Percentiles rank a stretch among this genome's conserved stretches.
phyloP scores from a whole-genome alignment of 768 basidiomycete genomes.

The Myochromella boudieri region DNA sequence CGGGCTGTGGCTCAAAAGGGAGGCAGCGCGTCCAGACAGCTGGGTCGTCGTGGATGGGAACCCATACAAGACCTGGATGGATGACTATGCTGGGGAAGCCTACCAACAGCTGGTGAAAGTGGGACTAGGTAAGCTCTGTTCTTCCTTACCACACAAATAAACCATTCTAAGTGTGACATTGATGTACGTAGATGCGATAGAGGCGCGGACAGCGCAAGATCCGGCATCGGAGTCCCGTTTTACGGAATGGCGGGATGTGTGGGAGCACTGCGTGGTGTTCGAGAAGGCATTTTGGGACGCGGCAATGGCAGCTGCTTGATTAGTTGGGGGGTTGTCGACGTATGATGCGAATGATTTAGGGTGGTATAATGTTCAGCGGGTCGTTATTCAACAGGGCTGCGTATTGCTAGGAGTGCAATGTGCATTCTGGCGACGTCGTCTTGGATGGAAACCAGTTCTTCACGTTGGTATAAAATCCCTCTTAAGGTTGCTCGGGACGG shows the following conservation, averaged over 20 bases:
- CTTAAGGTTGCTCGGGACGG: no score
- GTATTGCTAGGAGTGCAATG: no score
- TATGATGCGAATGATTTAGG: no score
- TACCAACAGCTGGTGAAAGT: constrained; percentile 72
- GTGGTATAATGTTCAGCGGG: no score
- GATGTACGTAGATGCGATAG: constrained; percentile 88
- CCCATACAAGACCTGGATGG: constrained; percentile 73
- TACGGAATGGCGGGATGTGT: constrained; percentile 67
- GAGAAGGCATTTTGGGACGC: constrained; percentile 90
- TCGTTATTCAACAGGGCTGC: no score
- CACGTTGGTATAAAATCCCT: no score
- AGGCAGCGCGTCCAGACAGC: not conserved
- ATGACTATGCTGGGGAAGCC: constrained; percentile 73
- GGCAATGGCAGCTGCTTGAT: constrained; percentile 34
- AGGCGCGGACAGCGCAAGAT: constrained; percentile 55
- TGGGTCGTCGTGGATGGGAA: constrained; percentile 54
- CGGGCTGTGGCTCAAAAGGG: not conserved
- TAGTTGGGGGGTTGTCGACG: no score
- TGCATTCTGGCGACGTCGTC: no score
- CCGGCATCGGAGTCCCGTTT: constrained; percentile 63
- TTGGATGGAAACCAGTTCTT: no score
- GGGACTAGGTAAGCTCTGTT: constrained; percentile 64
- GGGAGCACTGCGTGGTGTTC: constrained; percentile 72
- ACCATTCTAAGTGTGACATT: constrained; percentile 3
- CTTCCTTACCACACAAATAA: not conserved